Evolutionary conservation across 371 early-diverging fungal genomes (phyloP).

Genomic region (Rhizopus stolonifer): DNA sequence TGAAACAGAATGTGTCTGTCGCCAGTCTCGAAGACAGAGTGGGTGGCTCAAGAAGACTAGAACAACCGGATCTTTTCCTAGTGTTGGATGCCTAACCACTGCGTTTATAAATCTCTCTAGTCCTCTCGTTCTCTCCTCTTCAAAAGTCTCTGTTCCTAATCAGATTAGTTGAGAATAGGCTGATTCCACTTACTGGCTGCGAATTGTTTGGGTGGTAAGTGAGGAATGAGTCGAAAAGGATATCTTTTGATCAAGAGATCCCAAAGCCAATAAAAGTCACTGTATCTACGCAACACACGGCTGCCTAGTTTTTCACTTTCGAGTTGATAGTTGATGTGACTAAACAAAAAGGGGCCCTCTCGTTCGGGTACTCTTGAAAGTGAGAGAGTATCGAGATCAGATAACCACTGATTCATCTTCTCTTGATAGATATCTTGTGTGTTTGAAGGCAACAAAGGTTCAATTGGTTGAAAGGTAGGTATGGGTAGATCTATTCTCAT

Average conservation of each 20-base stretch:
- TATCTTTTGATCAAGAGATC: conserved; percentile 72
- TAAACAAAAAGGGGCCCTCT: conserved; percentile 74
- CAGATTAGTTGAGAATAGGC: not conserved
- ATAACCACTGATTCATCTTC: conserved; percentile 35
- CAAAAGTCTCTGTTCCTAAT: conserved; percentile 39
- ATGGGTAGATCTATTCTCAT: conserved; percentile 30
- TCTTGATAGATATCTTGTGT: not conserved
- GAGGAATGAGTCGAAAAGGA: conserved; percentile 71
- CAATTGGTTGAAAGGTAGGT: conserved; percentile 12
- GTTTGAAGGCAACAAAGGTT: not conserved
- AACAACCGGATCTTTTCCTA: conserved; percentile 67
- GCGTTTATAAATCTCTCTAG: conserved; percentile 73
- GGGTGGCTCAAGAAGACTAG: conserved; percentile 67
- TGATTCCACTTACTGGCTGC: conserved; percentile 36
- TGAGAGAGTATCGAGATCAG: conserved; percentile 47
- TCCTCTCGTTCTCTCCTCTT: conserved; percentile 72
- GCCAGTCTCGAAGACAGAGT: conserved; percentile 42
- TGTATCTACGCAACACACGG: conserved; percentile 76
- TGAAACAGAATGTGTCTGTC: conserved; percentile 32
- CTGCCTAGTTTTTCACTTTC: conserved; percentile 62
- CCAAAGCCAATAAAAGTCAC: conserved; percentile 85
- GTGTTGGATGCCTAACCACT: conserved; percentile 72
- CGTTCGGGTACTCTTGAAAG: conserved; percentile 63
- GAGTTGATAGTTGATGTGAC: conserved; percentile 80
- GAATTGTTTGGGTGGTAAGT: conserved; percentile 69